Evolutionary conservation across 805 yeast genomes (phyloP).

Genomic region (Blastobotrys muscicola): DNA sequence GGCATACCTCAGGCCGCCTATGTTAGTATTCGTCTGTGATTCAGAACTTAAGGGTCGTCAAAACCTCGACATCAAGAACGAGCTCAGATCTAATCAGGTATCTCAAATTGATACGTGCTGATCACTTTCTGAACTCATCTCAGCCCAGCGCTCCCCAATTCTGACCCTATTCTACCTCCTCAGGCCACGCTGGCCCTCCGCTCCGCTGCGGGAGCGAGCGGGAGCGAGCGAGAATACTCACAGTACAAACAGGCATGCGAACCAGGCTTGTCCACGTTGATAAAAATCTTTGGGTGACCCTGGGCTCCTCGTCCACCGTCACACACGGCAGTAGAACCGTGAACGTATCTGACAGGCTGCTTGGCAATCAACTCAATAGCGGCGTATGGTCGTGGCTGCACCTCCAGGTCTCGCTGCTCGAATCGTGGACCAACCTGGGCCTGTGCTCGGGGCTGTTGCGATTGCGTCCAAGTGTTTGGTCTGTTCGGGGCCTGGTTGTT

Average conservation of each 20-base stretch:
- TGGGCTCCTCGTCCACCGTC: constrained; percentile 56
- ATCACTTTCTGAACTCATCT: neutral
- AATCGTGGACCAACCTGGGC: constrained; percentile 56
- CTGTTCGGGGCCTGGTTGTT: constrained; percentile 67
- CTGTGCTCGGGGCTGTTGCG: constrained; percentile 53
- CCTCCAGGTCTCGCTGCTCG: constrained; percentile 54
- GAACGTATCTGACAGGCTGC: constrained; percentile 59
- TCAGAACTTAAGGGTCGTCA: too few relatives aligned
- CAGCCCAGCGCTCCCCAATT: too few relatives aligned
- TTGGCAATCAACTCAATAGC: constrained; percentile 76
- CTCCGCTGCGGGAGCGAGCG: neutral
- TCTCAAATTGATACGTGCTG: too few relatives aligned
- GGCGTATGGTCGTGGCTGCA: constrained; percentile 72
- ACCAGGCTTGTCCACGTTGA: constrained; percentile 69
- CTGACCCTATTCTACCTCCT: too few relatives aligned
- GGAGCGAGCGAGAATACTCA: too few relatives aligned
- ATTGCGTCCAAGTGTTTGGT: constrained; percentile 56
- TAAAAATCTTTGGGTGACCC: constrained; percentile 79
- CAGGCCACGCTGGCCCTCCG: constrained; percentile 44
- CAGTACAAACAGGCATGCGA: constrained; percentile 75
- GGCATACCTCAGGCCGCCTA: constrained; percentile 22
- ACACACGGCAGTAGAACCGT: constrained; percentile 59
- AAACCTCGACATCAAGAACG: too few relatives aligned
- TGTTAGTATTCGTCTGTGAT: constrained; percentile 7
- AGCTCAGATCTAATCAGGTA: too few relatives aligned